Base-by-base conservation (phyloP, 1,284 basidiomycete genomes). In the Trichosporon faecale region DNA sequence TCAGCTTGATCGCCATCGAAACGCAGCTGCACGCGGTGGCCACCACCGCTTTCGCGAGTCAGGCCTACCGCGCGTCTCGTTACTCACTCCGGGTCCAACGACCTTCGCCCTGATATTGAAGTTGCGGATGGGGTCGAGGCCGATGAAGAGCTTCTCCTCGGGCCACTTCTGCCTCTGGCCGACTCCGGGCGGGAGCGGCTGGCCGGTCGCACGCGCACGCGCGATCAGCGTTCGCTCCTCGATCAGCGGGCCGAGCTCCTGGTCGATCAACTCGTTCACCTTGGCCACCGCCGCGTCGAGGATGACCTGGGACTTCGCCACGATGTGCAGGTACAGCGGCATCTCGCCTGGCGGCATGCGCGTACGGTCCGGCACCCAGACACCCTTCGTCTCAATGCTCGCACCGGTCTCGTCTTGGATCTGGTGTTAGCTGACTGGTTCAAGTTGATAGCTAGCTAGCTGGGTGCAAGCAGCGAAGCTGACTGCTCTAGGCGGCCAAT, bases 31-130 rank as follows among this genome's bases (percentile, higher is more conserved):
- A n/a, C n/a, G n/a, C n/a, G n/a, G n/a, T n/a, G n/a, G n/a, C n/a
- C n/a, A n/a, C n/a, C n/a, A n/a, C n/a, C n/a, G n/a, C n/a, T n/a
- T n/a, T n/a, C n/a, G n/a, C n/a, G n/a, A n/a, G n/a, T n/a, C n/a
- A n/a, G n/a, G 40, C 40, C 18, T 2, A 7, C 37, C 12, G 16
- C 14, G 40, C 40, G n/a, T 44, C 3, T 16, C 16, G 6, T 18
- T 46, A 86, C 88, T 74, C 82, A 93, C 92, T 71, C 89, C 89
- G 9, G 96, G 97, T 4, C 96, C 96, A 52, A 99, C 96, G 29
- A 98, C 93, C 85, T 99, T 99, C 14, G 95, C 95, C 69, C 97
- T 88, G 68, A 99, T 91, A 80, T 99, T 98, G 85, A 99, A 99
- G 84, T 98, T 98, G 64, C 95, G 88, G 76, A 98, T 88, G 65